Evolutionary conservation across 2,329 filamentous ascomycete species (phyloP).

Genomic region (Ceratocystis eucalypticola): DNA sequence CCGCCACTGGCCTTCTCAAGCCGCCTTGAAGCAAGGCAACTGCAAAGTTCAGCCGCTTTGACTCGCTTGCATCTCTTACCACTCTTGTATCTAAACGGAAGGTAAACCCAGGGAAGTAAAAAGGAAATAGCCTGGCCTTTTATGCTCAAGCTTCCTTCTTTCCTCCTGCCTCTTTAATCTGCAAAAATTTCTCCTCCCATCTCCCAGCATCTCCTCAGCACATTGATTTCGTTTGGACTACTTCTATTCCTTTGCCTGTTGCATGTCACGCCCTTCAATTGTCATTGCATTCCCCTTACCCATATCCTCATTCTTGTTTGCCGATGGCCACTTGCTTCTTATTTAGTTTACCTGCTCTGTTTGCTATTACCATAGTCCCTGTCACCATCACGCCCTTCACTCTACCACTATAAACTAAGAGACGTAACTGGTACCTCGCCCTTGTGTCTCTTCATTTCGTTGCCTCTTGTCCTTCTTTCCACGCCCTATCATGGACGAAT

Average conservation of each 20-base stretch:
- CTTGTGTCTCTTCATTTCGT: neutral
- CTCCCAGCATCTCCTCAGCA: neutral
- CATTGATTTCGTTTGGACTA: neutral
- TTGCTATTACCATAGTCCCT: neutral
- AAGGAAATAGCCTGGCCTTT: neutral
- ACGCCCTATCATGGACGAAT: conserved; percentile 37
- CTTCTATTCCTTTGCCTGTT: neutral
- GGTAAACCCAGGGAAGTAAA: neutral
- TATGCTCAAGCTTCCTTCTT: neutral
- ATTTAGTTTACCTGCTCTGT: neutral
- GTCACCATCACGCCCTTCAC: neutral
- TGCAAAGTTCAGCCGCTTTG: neutral
- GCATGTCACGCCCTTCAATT: neutral
- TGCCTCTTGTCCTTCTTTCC: neutral
- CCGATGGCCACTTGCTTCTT: neutral
- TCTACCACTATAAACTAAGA: neutral
- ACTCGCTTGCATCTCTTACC: neutral
- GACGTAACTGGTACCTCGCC: neutral
- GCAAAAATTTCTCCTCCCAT: neutral
- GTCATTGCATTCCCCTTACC: neutral
- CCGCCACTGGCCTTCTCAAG: conserved; percentile 10
- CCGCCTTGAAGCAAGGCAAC: neutral
- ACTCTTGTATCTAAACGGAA: conserved; percentile 1
- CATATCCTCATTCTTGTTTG: neutral
- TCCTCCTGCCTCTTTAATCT: neutral